Conservation (phyloP, 2,329 filamentous ascomycete species). For the Trichoderma arundinaceum region DNA sequence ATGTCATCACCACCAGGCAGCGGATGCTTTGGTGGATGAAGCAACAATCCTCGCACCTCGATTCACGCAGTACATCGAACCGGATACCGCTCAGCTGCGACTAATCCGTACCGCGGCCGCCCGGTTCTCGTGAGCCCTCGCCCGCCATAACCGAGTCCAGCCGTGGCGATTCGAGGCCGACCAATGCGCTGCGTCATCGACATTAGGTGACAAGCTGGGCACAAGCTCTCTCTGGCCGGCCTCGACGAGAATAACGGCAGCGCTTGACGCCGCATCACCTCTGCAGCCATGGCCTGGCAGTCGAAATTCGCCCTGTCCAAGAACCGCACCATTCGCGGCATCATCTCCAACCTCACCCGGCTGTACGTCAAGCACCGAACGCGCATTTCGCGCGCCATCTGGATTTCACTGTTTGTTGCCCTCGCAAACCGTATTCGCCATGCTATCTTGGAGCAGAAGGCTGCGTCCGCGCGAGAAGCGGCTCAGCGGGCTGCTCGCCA, state of each 20-base stretch:
- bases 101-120: background rate
- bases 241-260: slow-evolving; percentile 1
- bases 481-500: slow-evolving; percentile 56
- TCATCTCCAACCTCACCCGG: slow-evolving; percentile 69
- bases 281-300: slow-evolving; percentile 68
- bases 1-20: slow-evolving; percentile 14
- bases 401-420: slow-evolving; percentile 79
- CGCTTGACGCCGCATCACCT: background rate
- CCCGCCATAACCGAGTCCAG: slow-evolving; percentile 23
- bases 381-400: slow-evolving; percentile 81
- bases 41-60: background rate
- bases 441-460: slow-evolving; percentile 92
- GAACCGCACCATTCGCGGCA: slow-evolving; percentile 68
- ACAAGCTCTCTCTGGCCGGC: slow-evolving; percentile 9
- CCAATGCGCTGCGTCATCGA: slow-evolving; percentile 26
- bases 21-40: slow-evolving; percentile 1
- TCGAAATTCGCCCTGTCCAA: slow-evolving; percentile 70
- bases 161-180: slow-evolving; percentile 19
- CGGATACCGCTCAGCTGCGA: background rate
- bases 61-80: background rate
- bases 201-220: slow-evolving; percentile 20
- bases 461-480: slow-evolving; percentile 72
- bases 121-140: background rate
- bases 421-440: slow-evolving; percentile 86
- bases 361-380: slow-evolving; percentile 82